A percentile compares a stretch with the other conserved stretches of the same genome.
Conservation (phyloP, 2,329 filamentous ascomycete species). For the Capronia coronata region DNA sequence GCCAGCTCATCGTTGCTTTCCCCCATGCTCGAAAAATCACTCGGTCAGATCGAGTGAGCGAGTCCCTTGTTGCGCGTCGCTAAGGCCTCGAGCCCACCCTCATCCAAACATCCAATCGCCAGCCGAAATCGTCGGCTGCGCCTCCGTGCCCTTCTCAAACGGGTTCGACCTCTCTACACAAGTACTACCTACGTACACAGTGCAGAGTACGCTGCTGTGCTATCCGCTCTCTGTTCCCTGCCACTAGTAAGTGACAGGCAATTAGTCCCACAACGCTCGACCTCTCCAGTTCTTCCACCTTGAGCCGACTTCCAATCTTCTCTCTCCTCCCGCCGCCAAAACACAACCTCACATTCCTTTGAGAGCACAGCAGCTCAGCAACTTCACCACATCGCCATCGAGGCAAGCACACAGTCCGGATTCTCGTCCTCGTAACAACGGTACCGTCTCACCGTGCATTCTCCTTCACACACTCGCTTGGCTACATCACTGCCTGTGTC, state of each 20-base stretch:
- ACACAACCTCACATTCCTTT: conserved; percentile 21
- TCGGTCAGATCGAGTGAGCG: not conserved
- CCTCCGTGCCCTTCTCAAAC: not conserved
- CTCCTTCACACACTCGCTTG: conserved; percentile 19
- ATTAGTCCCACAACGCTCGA: not conserved
- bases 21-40: not conserved
- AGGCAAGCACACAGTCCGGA: conserved; percentile 10
- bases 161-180: not conserved
- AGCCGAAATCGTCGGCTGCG: not conserved
- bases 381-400: conserved; percentile 24
- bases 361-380: not conserved
- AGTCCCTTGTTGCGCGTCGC: not conserved
- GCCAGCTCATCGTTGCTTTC: not conserved
- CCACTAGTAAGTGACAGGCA: not conserved
- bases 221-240: not conserved
- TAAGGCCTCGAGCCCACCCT: not conserved
- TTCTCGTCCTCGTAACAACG: conserved; percentile 8
- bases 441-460: conserved; percentile 5
- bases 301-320: conserved; percentile 1
- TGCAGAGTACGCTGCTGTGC: too few species aligned
- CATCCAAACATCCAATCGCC: not conserved
- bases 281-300: conserved; percentile 1
- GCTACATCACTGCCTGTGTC: conserved; percentile 14
- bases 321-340: conserved; percentile 1
- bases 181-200: too few species aligned